Evolutionary conservation across 1,139 yeast genomes (phyloP), one percentile per base, ranked within the genome.

Genomic region (Neolecta irregularis): DNA sequence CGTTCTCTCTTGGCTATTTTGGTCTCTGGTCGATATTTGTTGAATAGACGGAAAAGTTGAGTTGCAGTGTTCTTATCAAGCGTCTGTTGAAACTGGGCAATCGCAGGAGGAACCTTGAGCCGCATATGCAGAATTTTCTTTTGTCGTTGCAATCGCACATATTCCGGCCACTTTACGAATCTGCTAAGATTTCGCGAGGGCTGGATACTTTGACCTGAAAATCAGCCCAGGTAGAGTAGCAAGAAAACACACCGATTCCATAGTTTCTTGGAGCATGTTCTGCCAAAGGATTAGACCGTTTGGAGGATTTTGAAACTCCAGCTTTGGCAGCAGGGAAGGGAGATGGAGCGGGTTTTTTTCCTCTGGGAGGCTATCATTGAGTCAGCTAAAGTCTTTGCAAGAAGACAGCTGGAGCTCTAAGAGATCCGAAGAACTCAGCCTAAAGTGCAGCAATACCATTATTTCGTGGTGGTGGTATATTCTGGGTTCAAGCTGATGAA

Each of bases 1-100:
- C 96, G 81, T 70, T 81, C 94, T 73, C 83, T 81, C 93, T 85
- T 85, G 69, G 85, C 94, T 57, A 88, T 78, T 60, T 74, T 57
- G 53, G 94, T 79, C 72, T 85, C 96, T 60, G 96, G 96, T 69
- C 93, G 77, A 79, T 85, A 85, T 71, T 83, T 85, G 91, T 81
- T 81, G 69, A 85, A 74, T 57, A 85, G 76, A 72, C 85, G 83
- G 74, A 85, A 78, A 52, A 92, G 72, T 69, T 80, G 93, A 54
- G 94, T 69, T 58, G 96, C 95, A 53, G 95, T 76, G 80, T 85
- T 85, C 76, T 85, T 85, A 74, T 85, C 96, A 64, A 88, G 72
- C 55, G 88, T 76, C 65, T 76, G 69, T 59, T 80, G 80, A 75
- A 85, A 88, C 69, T 88, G 96, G 50, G 96, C 72, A 60, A 85